These are phyloP conservation scores for Fusarium sp. DNA, from an alignment of 2,329 filamentous ascomycete genomes.

Conservation along the genomic window DNA sequence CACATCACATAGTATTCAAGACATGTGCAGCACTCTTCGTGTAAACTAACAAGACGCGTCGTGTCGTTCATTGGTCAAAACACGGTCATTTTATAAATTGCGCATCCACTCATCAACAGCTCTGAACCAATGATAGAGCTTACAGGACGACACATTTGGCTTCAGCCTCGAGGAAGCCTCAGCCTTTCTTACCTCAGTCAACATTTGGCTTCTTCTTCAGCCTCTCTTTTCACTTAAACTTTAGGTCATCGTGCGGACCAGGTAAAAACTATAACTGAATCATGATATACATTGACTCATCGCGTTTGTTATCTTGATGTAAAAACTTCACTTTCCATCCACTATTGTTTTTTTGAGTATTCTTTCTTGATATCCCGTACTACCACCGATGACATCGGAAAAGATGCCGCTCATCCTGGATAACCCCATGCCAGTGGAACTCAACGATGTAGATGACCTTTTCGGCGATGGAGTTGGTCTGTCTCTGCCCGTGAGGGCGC, in stretches of 20 bases:
- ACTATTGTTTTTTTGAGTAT: conserved; percentile 20
- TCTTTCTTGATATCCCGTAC: conserved; percentile 35
- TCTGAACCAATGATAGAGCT: conserved; percentile 28
- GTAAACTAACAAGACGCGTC: conserved; percentile 5
- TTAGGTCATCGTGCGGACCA: conserved; percentile 15
- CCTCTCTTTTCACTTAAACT: conserved; percentile 15
- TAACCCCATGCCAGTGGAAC: conserved; percentile 60
- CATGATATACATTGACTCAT: conserved; percentile 10
- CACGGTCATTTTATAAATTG: conserved; percentile 38
- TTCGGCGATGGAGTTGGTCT: conserved; percentile 77
- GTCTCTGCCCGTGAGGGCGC: conserved; percentile 60
- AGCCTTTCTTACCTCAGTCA: conserved; percentile 40
- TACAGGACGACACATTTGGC: conserved; percentile 11
- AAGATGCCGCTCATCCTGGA: conserved; percentile 60
- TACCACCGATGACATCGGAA: conserved; percentile 50
- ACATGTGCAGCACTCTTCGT: background rate
- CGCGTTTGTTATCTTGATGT: conserved; percentile 19
- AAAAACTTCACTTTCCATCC: conserved; percentile 1
- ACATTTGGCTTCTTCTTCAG: conserved; percentile 17
- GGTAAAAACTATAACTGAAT: conserved; percentile 13
- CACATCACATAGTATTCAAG: background rate
- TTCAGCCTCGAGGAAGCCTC: conserved; percentile 38
- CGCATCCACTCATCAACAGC: conserved; percentile 23
- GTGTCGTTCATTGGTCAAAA: conserved; percentile 14
- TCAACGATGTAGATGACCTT: conserved; percentile 77